Evolutionary conservation across 768 basidiomycete species (phyloP).

Genomic region (Stropharia rugosoannulata): DNA sequence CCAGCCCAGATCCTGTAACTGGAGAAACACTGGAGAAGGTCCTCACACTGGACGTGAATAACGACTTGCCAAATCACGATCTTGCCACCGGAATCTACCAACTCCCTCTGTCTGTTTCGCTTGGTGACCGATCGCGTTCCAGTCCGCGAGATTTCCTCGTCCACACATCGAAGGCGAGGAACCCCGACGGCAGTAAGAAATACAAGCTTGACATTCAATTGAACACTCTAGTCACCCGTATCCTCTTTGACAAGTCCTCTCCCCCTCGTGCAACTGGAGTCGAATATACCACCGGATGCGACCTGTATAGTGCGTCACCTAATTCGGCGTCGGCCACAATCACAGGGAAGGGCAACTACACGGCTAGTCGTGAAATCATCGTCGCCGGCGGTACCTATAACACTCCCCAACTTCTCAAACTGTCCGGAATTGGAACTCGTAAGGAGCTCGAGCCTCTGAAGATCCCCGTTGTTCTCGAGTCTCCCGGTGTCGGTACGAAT

Average conservation of each 20-base stretch:
- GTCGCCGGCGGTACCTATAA: constrained; percentile 47
- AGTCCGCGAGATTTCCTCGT: constrained; percentile 5
- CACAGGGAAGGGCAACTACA: constrained; percentile 35
- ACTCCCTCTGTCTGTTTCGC: constrained; percentile 3
- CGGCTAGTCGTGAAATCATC: constrained; percentile 58
- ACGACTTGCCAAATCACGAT: constrained; percentile 4
- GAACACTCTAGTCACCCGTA: constrained; percentile 56
- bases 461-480: constrained; percentile 39
- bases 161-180: constrained; percentile 1
- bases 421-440: constrained; percentile 52
- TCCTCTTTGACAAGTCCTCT: constrained; percentile 45
- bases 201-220: constrained; percentile 58
- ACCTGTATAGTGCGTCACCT: constrained; percentile 6
- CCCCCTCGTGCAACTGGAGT: constrained; percentile 36
- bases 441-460: constrained; percentile 42
- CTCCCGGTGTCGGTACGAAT: constrained; percentile 58
- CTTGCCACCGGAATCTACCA: constrained; percentile 2
- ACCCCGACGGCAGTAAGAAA: constrained; percentile 1
- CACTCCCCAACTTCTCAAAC: constrained; percentile 49
- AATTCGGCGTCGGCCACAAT: constrained; percentile 1
- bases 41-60: neutral
- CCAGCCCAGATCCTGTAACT: neutral
- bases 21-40: neutral
- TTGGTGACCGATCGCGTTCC: constrained; percentile 2
- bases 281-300: constrained; percentile 28